These are phyloP conservation scores for Camelina hispida DNA, from an alignment of 345 rosid species.

Conservation along the genomic window DNA sequence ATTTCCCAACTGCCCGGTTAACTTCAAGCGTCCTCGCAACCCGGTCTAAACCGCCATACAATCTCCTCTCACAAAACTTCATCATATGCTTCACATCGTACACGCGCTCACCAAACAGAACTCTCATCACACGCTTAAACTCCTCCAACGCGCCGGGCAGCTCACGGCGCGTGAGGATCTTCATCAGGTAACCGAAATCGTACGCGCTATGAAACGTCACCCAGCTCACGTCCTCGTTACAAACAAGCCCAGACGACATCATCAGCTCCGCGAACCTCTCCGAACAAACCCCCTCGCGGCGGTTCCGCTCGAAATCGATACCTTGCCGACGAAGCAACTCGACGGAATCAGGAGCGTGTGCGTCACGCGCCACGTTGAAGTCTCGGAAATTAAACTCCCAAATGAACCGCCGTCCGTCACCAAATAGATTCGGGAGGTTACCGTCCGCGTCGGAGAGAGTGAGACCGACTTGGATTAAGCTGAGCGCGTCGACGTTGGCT, in stretches of 20 bases:
- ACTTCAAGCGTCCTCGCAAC: conserved; percentile 61
- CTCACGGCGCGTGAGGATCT: conserved; percentile 67
- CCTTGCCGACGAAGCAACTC: conserved; percentile 77
- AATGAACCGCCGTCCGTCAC: conserved; percentile 45
- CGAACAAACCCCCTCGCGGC: conserved; percentile 61
- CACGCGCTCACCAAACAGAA: conserved; percentile 63
- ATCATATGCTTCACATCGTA: conserved; percentile 87
- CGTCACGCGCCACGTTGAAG: conserved; percentile 66
- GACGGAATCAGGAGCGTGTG: conserved; percentile 79
- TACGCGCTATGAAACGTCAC: conserved; percentile 95
- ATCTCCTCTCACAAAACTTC: conserved; percentile 57
- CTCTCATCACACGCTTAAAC: conserved; percentile 54
- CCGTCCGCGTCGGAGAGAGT: conserved; percentile 68
- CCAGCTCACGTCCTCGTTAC: conserved; percentile 82
- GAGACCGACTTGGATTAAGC: conserved; percentile 83
- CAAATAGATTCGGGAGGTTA: conserved; percentile 54
- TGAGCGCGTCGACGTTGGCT: conserved; percentile 79
- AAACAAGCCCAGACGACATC: conserved; percentile 86
- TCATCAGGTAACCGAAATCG: conserved; percentile 85
- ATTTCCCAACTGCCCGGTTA: conserved; percentile 75
- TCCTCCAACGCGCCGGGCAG: conserved; percentile 58
- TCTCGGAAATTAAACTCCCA: conserved; percentile 92
- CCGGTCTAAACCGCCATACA: conserved; percentile 81
- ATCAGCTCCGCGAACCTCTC: conserved; percentile 70
- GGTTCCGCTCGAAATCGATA: conserved; percentile 71